These are phyloP conservation scores for Dillenia turbinata DNA, from an alignment of 164 flowering plant genomes.

Conservation along the genomic window DNA sequence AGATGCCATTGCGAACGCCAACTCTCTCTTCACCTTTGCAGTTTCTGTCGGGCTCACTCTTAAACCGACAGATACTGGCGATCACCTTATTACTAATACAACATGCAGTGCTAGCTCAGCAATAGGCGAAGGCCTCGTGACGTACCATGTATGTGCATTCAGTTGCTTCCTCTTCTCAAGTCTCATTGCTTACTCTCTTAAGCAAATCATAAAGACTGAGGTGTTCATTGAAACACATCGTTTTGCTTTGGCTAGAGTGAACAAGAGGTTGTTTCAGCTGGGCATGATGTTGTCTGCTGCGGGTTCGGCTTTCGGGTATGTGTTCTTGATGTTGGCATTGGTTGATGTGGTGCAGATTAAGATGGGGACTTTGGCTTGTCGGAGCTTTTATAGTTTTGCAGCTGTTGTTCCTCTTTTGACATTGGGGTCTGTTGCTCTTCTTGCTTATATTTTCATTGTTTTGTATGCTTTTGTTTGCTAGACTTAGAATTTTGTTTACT, in stretches of 20 bases:
- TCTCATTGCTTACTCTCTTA: slow-evolving; percentile 66
- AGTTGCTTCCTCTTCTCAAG: slow-evolving; percentile 87
- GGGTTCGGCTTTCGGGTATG: slow-evolving; percentile 72
- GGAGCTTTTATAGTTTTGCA: slow-evolving; percentile 34
- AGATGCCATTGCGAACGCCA: slow-evolving; percentile 75
- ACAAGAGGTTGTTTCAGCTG: slow-evolving; percentile 30
- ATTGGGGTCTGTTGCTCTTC: slow-evolving; percentile 61
- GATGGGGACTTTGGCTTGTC: slow-evolving; percentile 66
- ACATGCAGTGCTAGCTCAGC: slow-evolving; percentile 32
- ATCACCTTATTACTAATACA: slow-evolving; percentile 24
- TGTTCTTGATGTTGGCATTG: slow-evolving; percentile 68
- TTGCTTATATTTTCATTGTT: slow-evolving; percentile 42
- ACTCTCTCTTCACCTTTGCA: slow-evolving; percentile 80
- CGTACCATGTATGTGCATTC: slow-evolving; percentile 85
- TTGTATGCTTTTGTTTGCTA: slow-evolving; percentile 55
- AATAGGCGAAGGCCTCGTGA: slow-evolving; percentile 36
- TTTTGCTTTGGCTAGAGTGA: neutral
- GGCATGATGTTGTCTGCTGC: slow-evolving; percentile 53
- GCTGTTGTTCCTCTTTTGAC: slow-evolving; percentile 58
- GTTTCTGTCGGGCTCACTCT: slow-evolving; percentile 83
- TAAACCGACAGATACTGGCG: slow-evolving; percentile 44
- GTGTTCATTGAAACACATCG: too few species aligned
- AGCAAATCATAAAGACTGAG: slow-evolving; percentile 47
- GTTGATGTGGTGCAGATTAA: slow-evolving; percentile 75
- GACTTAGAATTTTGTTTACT: neutral